Evolutionary conservation across 2,329 filamentous ascomycete species (phyloP), one percentile per base, ranked within the genome.

Genomic region (Balansia obtecta): DNA sequence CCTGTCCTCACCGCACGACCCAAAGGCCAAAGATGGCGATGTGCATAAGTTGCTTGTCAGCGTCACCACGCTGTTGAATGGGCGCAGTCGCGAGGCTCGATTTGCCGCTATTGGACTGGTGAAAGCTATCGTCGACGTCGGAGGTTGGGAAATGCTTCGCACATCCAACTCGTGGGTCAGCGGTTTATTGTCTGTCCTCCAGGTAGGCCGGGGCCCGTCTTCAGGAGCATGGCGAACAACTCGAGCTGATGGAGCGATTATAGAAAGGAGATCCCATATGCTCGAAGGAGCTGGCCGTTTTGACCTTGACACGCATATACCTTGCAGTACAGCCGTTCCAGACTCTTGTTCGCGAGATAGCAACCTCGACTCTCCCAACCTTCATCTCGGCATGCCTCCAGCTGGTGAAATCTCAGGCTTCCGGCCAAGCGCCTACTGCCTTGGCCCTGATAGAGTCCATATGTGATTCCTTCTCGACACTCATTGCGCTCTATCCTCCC

Each of bases 301-400:
- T 93, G 54, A 80, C 86, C 13, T 71, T 96, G 54, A 86, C 86
- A 18, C 83, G 86, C 60, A 89, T 96, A 57, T 96, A 93, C 68
- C 76, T 82, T 57, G 77, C 93, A 37, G 85, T 90, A 40, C 86
- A 89, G 61, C 80, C 84, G 38, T 89, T 89, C 61, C 87, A 85
- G 53, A 93, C 88, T 9, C 73, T 96, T 49, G 75, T 91, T 43
- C 79, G 91, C 58, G 90, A 96, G 63, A 87, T 96, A 53, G 90
- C 86, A 1, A 95, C 89, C 0, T 88, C 88, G 2, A 86, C 81
- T 3, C 70, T 96, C 18, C 81, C 87, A 1, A 70, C 77, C 1
- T 95, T 91, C 60, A 76, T 90, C 44, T 82, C 79, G 0, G 75
- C 84, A 3, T 88, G 85, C 58, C 66, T 95, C 43, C 81, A 84